phyloP scores from a whole-genome alignment of 331 rosid species.

The Cucumis variabilis region DNA sequence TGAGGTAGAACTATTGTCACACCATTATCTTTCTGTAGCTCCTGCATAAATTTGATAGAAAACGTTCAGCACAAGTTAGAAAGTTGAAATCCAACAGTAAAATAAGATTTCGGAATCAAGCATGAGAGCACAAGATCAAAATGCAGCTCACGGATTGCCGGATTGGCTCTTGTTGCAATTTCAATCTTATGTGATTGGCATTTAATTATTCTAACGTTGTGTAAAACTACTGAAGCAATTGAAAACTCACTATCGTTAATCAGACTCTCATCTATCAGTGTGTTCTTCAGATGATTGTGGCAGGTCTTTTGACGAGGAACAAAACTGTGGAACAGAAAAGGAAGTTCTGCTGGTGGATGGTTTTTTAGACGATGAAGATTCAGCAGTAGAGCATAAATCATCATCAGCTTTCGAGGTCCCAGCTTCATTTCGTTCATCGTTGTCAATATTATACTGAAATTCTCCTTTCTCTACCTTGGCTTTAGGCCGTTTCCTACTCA shows the following conservation, averaged over 20 bases:
- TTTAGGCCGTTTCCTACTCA: slow-evolving; percentile 60
- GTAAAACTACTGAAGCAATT: not conserved
- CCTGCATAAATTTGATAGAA: slow-evolving; percentile 44
- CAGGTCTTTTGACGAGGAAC: slow-evolving; percentile 47
- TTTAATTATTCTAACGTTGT: not conserved
- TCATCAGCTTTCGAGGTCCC: slow-evolving; percentile 59
- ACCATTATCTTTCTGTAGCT: slow-evolving; percentile 42
- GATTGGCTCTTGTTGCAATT: not conserved
- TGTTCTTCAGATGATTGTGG: slow-evolving; percentile 54
- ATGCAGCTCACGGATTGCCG: too few species aligned
- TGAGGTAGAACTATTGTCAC: not conserved
- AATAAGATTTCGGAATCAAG: not conserved
- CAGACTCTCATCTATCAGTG: slow-evolving; percentile 59
- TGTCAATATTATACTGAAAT: slow-evolving; percentile 26
- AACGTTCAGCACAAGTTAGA: not conserved
- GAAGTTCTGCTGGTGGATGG: slow-evolving; percentile 63
- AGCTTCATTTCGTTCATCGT: too few species aligned
- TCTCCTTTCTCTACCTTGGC: slow-evolving; percentile 47
- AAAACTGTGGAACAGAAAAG: slow-evolving; percentile 80
- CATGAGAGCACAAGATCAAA: not conserved
- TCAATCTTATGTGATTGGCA: not conserved
- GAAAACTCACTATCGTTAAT: slow-evolving; percentile 60
- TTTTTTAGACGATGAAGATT: slow-evolving; percentile 77
- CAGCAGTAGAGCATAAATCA: slow-evolving; percentile 77
- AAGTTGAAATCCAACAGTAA: not conserved